phyloP scores from a whole-genome alignment of 164 flowering plant genomes.

The Vitis amurensis region DNA sequence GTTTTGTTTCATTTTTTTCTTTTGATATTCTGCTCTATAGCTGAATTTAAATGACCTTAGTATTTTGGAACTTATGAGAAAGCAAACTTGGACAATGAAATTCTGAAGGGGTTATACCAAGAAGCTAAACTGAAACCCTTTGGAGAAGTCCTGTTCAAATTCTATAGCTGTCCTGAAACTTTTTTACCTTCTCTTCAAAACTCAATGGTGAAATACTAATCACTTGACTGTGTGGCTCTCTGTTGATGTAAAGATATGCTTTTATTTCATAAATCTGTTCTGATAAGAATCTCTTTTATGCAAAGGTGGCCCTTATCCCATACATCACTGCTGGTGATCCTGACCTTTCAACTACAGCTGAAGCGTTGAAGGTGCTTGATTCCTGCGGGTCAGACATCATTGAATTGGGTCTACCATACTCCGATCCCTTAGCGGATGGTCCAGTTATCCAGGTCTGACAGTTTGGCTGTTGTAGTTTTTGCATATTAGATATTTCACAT shows the following conservation, averaged over 20 bases:
- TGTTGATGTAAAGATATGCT: neutral
- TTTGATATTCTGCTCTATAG: too few species aligned
- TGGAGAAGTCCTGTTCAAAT: too few species aligned
- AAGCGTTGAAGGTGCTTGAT: slow-evolving; percentile 84
- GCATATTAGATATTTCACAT: neutral
- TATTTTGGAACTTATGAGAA: too few species aligned
- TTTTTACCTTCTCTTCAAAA: too few species aligned
- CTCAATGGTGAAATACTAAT: too few species aligned
- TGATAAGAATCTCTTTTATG: slow-evolving; percentile 13
- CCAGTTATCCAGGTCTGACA: slow-evolving; percentile 86
- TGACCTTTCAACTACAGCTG: slow-evolving; percentile 80
- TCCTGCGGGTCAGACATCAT: slow-evolving; percentile 84
- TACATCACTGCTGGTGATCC: slow-evolving; percentile 97
- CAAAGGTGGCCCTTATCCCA: slow-evolving; percentile 88
- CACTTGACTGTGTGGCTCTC: neutral
- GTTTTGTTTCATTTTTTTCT: too few species aligned
- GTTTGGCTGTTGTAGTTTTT: neutral
- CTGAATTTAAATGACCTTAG: too few species aligned
- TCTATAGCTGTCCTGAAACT: too few species aligned
- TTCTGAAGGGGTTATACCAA: too few species aligned
- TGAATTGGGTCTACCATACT: slow-evolving; percentile 87
- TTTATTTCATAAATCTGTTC: neutral
- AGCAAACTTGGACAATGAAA: too few species aligned
- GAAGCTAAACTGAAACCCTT: too few species aligned
- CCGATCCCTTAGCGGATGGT: slow-evolving; percentile 96